Evolutionary conservation across 306 rosid species (phyloP).

Genomic region (Bauhinia variegata): DNA sequence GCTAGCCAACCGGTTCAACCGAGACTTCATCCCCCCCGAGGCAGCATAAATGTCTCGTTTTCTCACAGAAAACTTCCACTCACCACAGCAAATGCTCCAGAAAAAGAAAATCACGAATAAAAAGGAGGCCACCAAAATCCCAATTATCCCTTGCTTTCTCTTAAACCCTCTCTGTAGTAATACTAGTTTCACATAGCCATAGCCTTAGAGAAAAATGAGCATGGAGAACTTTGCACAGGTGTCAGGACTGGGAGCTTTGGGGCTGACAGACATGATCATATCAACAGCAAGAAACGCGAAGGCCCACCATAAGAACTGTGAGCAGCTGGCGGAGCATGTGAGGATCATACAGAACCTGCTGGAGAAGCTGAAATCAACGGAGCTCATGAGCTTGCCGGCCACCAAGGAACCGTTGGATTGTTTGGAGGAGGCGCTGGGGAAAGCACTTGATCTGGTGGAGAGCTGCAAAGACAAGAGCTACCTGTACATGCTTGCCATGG

Average conservation of each 20-base stretch:
- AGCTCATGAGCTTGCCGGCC: slow-evolving; percentile 36
- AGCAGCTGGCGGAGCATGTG: slow-evolving; percentile 42
- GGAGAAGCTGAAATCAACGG: slow-evolving; percentile 39
- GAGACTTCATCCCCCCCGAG: not conserved
- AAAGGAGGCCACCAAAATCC: no score
- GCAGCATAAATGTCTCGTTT: not conserved
- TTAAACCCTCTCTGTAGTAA: not conserved
- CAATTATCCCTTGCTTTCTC: no score
- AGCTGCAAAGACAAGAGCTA: slow-evolving; percentile 48
- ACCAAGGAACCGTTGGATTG: slow-evolving; percentile 44
- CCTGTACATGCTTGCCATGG: slow-evolving; percentile 51
- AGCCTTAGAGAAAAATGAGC: no score
- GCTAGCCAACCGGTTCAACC: no score
- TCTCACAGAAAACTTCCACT: not conserved
- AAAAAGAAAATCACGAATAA: not conserved
- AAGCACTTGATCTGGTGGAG: slow-evolving; percentile 38
- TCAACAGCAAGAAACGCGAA: slow-evolving; percentile 34
- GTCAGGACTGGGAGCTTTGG: not conserved
- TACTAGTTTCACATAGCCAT: no score
- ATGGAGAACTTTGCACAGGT: slow-evolving; percentile 13
- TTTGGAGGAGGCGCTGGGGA: slow-evolving; percentile 35
- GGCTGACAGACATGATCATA: slow-evolving; percentile 27
- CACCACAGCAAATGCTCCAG: not conserved
- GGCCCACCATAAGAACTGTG: slow-evolving; percentile 45
- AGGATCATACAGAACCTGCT: slow-evolving; percentile 35